These are phyloP conservation scores for Salix purpurea DNA, from an alignment of 345 rosid species.

Conservation along the genomic window DNA sequence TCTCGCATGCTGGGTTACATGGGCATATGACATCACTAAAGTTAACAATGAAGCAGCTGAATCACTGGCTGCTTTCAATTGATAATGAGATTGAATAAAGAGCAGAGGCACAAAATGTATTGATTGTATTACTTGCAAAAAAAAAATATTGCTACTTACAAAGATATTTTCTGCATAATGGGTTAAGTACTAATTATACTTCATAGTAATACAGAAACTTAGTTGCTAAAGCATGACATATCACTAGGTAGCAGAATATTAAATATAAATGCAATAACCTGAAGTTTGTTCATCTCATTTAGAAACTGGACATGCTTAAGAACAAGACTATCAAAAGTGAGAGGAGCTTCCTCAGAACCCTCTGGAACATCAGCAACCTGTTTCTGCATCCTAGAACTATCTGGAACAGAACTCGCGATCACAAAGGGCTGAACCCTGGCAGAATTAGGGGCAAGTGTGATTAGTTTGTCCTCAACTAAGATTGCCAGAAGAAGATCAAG, in stretches of 20 bases:
- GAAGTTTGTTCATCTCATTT: constrained; percentile 77
- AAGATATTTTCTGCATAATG: not conserved
- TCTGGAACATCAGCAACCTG: constrained; percentile 55
- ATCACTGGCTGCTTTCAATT: not conserved
- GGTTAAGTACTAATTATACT: not conserved
- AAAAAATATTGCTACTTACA: not conserved
- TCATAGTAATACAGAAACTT: not conserved
- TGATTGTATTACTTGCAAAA: not conserved
- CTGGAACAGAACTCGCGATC: constrained; percentile 49
- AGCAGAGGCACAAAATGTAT: not conserved
- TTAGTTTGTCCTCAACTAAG: constrained; percentile 79
- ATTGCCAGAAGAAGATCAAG: constrained; percentile 95
- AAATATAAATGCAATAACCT: constrained; percentile 44
- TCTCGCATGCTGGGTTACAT: not conserved
- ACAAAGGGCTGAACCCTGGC: constrained; percentile 76
- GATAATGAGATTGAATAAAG: not conserved
- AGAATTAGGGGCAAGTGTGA: constrained; percentile 93
- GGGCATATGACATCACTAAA: not conserved
- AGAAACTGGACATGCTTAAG: constrained; percentile 87
- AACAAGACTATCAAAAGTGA: constrained; percentile 75
- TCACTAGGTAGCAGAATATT: not conserved
- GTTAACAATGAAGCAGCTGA: not conserved
- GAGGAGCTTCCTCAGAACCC: constrained; percentile 63
- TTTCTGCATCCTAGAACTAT: constrained; percentile 55
- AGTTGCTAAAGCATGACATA: not conserved